Base-by-base conservation (phyloP, 768 basidiomycete genomes). In the Pisolithus microcarpus region DNA sequence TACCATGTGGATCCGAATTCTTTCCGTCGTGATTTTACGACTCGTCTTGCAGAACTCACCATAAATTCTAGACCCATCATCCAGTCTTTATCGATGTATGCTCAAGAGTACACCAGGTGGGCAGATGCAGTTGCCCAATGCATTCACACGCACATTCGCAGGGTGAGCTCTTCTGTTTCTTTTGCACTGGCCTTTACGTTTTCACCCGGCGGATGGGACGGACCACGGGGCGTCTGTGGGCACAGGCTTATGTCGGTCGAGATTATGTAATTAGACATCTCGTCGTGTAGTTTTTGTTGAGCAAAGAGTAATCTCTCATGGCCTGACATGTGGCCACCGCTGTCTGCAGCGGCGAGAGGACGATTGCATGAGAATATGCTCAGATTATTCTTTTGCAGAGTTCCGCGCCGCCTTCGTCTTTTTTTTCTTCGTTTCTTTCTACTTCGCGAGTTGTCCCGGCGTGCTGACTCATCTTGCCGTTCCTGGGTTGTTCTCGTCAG, bases 21-120 rank as follows among this genome's bases (percentile, higher is more conserved):
- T 37, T 91, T 91, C 65, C 81, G 91, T 57, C 80, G 82, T 70
- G 89, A 91, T 71, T 91, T 85, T 69, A 62, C 78, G 50, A 65
- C 72, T 38, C 82, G 87, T 54, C 82, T 96, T 49, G 72, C 80
- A 61, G 81, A 85, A 56, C 84, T 99, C 56, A 90, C 84, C 47
- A 84, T 93, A 76, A 99, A 98, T 71, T 95, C 93, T 58, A 85
- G 93, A 62, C 87, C 91, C 9, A 82, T 96, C 55, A 99, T 99
- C 57, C 91, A 96, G 72, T 80, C 79, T 54, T 71, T 99, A 15
- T 97, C 96, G 31, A 84, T 93, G 78, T 79, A 89, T 58, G 95
- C 96, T 48, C 87, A 91, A 70, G 88, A 95, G 50, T 85, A 87
- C 65, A 70, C 79, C 37, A 80, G 85, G 39, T 90, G 82, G 70